Percentiles rank a stretch among this genome's conserved stretches.
These are phyloP conservation scores for Hyparrhenia diplandra DNA, from an alignment of 176 grass and related monocot genomes.

Conservation along the genomic window DNA sequence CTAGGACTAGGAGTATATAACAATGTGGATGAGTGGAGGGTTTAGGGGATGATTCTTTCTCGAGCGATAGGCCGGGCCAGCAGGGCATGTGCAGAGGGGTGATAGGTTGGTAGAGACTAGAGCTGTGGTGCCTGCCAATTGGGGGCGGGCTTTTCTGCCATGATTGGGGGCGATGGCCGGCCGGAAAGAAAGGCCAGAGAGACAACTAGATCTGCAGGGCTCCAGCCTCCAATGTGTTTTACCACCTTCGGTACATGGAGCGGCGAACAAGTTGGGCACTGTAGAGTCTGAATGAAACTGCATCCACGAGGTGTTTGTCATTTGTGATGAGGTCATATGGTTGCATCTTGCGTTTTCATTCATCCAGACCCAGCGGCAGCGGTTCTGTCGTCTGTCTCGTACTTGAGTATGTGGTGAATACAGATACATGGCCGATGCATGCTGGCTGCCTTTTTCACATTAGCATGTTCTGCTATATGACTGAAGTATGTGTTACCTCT, in stretches of 20 bases:
- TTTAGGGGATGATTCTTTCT: constrained; percentile 21
- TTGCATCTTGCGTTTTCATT: not conserved
- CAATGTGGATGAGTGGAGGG: not conserved
- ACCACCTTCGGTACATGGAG: not conserved
- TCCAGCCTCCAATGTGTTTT: not conserved
- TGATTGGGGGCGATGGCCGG: constrained; percentile 32
- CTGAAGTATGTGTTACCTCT: not conserved
- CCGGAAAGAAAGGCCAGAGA: not conserved
- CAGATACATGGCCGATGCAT: not conserved
- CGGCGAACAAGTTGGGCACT: not conserved
- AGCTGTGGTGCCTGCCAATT: constrained; percentile 16
- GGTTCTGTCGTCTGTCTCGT: too few relatives aligned
- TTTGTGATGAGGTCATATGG: not conserved
- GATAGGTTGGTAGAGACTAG: constrained; percentile 32
- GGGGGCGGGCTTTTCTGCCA: constrained; percentile 28
- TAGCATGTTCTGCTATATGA: not conserved
- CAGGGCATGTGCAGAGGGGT: not conserved
- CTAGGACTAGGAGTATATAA: not conserved
- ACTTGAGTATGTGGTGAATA: too few relatives aligned
- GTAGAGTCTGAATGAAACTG: not conserved
- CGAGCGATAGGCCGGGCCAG: not conserved
- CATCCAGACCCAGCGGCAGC: too few relatives aligned
- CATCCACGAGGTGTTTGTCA: not conserved
- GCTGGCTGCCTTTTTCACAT: not conserved
- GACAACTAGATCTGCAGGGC: constrained; percentile 8